These are phyloP conservation scores for Beta macrorhiza DNA, from an alignment of 179 eudicot species.

Conservation along the genomic window DNA sequence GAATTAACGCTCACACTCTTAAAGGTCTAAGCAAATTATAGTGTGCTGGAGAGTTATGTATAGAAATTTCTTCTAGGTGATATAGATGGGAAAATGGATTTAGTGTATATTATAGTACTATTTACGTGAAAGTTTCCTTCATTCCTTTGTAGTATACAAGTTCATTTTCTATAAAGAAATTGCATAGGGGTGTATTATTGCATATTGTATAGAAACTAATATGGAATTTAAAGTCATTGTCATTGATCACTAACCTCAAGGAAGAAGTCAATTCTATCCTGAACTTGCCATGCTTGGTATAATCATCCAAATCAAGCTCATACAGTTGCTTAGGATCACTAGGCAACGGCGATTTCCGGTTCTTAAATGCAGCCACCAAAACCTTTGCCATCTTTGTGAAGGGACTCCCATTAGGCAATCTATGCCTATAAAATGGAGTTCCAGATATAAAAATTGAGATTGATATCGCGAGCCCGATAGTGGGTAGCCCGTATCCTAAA, in stretches of 20 bases:
- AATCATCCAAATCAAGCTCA: constrained; percentile 63
- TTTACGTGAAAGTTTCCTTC: no score
- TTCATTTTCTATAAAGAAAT: no score
- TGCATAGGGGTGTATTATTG: background rate
- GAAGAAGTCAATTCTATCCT: constrained; percentile 65
- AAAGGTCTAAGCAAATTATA: no score
- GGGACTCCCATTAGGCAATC: constrained; percentile 64
- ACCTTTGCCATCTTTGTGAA: constrained; percentile 77
- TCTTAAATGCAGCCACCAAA: constrained; percentile 60
- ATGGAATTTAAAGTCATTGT: background rate
- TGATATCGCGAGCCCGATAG: constrained; percentile 60
- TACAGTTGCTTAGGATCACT: constrained; percentile 61
- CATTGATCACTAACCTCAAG: constrained; percentile 44
- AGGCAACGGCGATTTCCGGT: constrained; percentile 46
- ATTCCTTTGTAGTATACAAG: no score
- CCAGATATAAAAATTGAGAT: constrained; percentile 58
- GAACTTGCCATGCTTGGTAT: constrained; percentile 50
- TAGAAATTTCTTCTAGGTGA: no score
- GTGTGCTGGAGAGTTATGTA: no score
- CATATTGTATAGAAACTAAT: background rate
- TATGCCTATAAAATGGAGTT: constrained; percentile 65
- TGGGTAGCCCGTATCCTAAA: constrained; percentile 71
- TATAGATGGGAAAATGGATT: no score
- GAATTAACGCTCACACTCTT: no score
- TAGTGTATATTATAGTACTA: no score